Percentiles rank a stretch among this genome's conserved stretches.
Evolutionary conservation across 1,284 basidiomycete species (phyloP).

Genomic region (Puccinia polysora): DNA sequence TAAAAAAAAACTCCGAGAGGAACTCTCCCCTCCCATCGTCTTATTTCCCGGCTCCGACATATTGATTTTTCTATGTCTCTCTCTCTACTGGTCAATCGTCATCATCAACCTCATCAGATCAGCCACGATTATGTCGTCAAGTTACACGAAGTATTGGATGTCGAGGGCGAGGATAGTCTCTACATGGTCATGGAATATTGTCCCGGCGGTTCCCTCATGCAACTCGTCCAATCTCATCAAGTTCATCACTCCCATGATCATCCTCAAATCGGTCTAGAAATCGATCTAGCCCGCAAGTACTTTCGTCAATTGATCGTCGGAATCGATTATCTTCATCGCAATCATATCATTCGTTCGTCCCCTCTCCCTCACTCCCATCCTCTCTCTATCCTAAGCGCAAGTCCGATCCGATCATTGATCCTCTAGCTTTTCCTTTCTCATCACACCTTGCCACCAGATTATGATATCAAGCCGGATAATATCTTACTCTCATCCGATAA

Average conservation of each 20-base stretch:
- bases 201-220: slow-evolving; percentile 57
- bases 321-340: slow-evolving; percentile 58
- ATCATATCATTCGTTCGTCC: slow-evolving; percentile 58
- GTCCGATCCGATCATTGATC: slow-evolving; percentile 54
- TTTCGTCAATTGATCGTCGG: slow-evolving; percentile 57
- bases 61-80: background rate
- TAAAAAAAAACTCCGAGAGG: background rate
- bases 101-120: slow-evolving; percentile 50
- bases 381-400: slow-evolving; percentile 44
- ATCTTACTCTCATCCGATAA: slow-evolving; percentile 57
- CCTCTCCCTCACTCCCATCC: slow-evolving; percentile 46
- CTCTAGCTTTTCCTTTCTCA: background rate
- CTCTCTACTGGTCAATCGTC: slow-evolving; percentile 45
- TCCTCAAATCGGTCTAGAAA: slow-evolving; percentile 49
- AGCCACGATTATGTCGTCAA: slow-evolving; percentile 56
- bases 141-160: slow-evolving; percentile 60
- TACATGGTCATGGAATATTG: slow-evolving; percentile 58
- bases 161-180: slow-evolving; percentile 57
- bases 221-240: slow-evolving; percentile 53
- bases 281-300: slow-evolving; percentile 55
- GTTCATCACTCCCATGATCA: slow-evolving; percentile 47
- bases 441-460: background rate
- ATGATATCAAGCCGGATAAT: slow-evolving; percentile 59
- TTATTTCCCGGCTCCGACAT: background rate
- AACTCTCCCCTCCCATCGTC: background rate